Conservation (phyloP, 192 early-diverging fungal genomes). For the Mortierella alpina region DNA sequence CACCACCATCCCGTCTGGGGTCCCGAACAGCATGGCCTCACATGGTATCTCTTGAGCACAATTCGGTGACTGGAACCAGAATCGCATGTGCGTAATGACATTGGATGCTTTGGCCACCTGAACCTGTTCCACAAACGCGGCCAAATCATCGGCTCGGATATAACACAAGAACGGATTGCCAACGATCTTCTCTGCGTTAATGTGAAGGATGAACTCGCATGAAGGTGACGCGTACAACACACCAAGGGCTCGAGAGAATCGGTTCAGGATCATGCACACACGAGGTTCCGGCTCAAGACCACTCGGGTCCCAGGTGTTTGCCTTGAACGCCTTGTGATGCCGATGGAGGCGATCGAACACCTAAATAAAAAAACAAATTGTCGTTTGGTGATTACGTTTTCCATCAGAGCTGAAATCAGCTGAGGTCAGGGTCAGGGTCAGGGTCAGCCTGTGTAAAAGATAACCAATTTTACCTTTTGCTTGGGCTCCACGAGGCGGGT, state of each 20-base stretch:
- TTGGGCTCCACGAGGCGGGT: slow-evolving; percentile 31
- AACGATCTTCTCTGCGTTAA: slow-evolving; percentile 16
- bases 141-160: slow-evolving; percentile 42
- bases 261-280: slow-evolving; percentile 54
- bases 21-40: slow-evolving; percentile 51
- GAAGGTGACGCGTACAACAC: slow-evolving; percentile 54
- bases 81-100: slow-evolving; percentile 43
- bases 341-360: slow-evolving; percentile 37
- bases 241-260: slow-evolving; percentile 37
- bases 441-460: neutral
- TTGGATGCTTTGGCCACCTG: slow-evolving; percentile 50
- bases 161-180: slow-evolving; percentile 46
- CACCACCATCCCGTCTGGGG: slow-evolving; percentile 41
- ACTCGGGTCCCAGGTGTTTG: slow-evolving; percentile 38
- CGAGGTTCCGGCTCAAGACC: slow-evolving; percentile 44
- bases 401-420: too few species aligned
- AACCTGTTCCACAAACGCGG: slow-evolving; percentile 35
- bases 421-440: neutral
- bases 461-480: slow-evolving; percentile 11
- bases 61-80: slow-evolving; percentile 44
- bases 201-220: slow-evolving; percentile 30
- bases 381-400: too few species aligned
- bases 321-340: slow-evolving; percentile 32
- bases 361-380: neutral
- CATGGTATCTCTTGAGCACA: slow-evolving; percentile 40